A percentile compares a stretch with the other conserved stretches of the same genome.
Evolutionary conservation across 73 alveolate species (phyloP).

Genomic region (Paramecium tetraurelia): DNA sequence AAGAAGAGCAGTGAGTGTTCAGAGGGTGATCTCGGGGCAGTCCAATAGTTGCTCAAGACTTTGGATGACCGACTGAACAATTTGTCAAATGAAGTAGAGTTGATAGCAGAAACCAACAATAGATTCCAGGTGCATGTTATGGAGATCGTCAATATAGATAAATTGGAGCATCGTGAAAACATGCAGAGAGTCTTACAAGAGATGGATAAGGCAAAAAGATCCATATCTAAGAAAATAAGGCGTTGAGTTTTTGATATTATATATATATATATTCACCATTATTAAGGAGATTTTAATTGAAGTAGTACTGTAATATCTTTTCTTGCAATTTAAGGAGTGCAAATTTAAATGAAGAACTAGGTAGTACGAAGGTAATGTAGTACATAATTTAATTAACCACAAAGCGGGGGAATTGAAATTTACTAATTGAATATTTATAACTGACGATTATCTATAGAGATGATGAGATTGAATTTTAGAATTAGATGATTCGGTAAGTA

Average conservation of each 20-base stretch:
- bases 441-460: too few relatives aligned
- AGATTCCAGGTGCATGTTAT: not conserved
- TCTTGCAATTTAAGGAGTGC: too few relatives aligned
- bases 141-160: not conserved
- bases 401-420: too few relatives aligned
- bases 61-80: not conserved
- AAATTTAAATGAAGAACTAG: too few relatives aligned
- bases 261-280: not conserved
- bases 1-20: not conserved
- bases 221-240: not conserved
- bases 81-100: not conserved
- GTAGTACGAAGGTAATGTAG: too few relatives aligned
- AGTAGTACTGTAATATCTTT: not conserved
- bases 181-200: not conserved
- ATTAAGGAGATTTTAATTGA: not conserved
- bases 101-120: not conserved
- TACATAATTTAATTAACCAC: too few relatives aligned
- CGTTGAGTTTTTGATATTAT: not conserved
- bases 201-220: conserved; percentile 1
- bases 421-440: too few relatives aligned
- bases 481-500: not conserved
- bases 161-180: conserved; percentile 4
- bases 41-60: not conserved
- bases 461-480: too few relatives aligned
- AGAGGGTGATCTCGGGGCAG: not conserved